Conservation (phyloP, 306 rosid species). For the Vicia villosa region DNA sequence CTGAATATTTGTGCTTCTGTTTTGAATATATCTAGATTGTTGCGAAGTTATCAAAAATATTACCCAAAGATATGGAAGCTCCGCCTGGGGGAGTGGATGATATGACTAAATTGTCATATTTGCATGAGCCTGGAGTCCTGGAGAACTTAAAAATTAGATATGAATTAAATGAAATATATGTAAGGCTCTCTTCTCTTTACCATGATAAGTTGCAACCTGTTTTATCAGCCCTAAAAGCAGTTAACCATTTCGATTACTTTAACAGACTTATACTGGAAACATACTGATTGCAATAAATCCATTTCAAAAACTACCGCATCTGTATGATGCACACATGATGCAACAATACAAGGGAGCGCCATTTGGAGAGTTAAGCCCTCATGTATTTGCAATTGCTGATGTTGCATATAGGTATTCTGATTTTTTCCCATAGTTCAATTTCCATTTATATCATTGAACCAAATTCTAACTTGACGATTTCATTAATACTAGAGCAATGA, state of each 20-base stretch:
- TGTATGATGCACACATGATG: constrained; percentile 94
- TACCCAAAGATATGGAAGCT: constrained; percentile 91
- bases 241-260: constrained; percentile 31
- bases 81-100: constrained; percentile 98
- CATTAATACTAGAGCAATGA: constrained; percentile 79
- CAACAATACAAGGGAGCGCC: constrained; percentile 99
- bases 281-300: constrained; percentile 98
- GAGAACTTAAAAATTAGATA: constrained; percentile 87
- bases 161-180: constrained; percentile 95
- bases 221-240: constrained; percentile 16
- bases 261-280: constrained; percentile 96
- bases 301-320: constrained; percentile 94
- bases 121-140: constrained; percentile 98
- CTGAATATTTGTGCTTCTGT: constrained; percentile 21
- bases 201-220: constrained; percentile 15
- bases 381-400: constrained; percentile 98
- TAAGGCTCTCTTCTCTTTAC: constrained; percentile 45
- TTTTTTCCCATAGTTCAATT: constrained; percentile 23
- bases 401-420: constrained; percentile 88
- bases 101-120: constrained; percentile 95
- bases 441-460: constrained; percentile 25
- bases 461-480: constrained; percentile 30
- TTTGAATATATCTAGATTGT: constrained; percentile 55
- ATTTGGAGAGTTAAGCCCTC: constrained; percentile 94
- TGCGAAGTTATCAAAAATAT: constrained; percentile 68